A percentile compares a stretch with the other conserved stretches of the same genome.
These are phyloP conservation scores for Lentinula aciculospora DNA, from an alignment of 768 basidiomycete species.

Conservation along the genomic window DNA sequence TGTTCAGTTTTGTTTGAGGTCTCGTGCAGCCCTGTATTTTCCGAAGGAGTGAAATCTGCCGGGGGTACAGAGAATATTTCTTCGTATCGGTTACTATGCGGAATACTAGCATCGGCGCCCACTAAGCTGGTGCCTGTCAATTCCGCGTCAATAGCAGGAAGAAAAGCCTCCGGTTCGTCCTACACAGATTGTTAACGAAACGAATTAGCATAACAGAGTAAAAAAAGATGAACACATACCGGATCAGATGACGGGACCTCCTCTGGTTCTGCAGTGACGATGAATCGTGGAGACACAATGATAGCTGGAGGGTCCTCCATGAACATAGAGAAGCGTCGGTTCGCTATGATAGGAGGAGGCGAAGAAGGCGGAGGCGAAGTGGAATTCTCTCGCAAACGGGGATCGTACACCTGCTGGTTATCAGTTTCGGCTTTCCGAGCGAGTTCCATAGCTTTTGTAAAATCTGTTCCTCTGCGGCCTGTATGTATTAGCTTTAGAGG, in stretches of 20 bases:
- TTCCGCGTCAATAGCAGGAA: neutral
- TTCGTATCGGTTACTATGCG: neutral
- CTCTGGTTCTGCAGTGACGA: neutral
- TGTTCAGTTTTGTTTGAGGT: neutral
- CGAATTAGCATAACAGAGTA: too few relatives aligned
- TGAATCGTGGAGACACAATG: neutral
- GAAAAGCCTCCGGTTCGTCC: neutral
- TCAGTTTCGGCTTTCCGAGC: slow-evolving; percentile 30
- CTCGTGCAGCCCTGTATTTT: neutral
- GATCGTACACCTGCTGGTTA: slow-evolving; percentile 16
- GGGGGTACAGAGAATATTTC: neutral
- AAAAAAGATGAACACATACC: neutral
- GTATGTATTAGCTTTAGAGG: neutral
- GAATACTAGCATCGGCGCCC: neutral
- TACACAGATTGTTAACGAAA: neutral
- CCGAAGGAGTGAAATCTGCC: neutral
- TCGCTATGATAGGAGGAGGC: slow-evolving; percentile 3
- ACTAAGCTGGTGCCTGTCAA: neutral
- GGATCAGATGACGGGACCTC: neutral
- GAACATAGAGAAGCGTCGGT: slow-evolving; percentile 1
- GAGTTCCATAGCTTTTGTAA: slow-evolving; percentile 34
- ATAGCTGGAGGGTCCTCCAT: slow-evolving; percentile 1
- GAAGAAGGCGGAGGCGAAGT: slow-evolving; percentile 10
- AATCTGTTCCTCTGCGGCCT: slow-evolving; percentile 24
- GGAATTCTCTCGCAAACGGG: slow-evolving; percentile 10